Conservation (phyloP, 495 filamentous ascomycete genomes). For the Xylaria flabelliformis region DNA sequence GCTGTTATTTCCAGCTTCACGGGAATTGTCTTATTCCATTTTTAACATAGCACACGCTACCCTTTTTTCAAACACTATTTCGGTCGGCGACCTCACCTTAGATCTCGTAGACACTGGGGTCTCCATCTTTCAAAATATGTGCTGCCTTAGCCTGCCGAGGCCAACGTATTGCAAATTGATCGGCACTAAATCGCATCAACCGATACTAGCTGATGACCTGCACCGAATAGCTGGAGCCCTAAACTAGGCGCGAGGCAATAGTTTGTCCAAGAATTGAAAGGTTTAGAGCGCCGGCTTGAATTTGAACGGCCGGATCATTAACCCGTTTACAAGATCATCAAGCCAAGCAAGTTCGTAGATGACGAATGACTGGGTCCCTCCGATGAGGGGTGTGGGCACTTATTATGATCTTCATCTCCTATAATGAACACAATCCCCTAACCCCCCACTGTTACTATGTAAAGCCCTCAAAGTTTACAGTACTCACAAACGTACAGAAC, state of each 20-base stretch:
- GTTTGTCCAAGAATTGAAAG: background rate
- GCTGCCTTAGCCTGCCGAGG: background rate
- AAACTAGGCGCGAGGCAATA: background rate
- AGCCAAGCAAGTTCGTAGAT: background rate
- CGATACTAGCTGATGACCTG: background rate
- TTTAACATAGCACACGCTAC: background rate
- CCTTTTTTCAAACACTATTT: background rate
- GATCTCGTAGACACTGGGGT: background rate
- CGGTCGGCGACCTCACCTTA: background rate
- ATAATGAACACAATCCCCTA: background rate
- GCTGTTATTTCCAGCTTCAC: background rate
- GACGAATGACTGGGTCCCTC: background rate
- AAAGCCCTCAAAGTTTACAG: too few species aligned
- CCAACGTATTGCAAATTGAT: background rate
- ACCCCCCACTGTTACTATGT: background rate
- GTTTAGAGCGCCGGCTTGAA: background rate
- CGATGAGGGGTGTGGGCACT: background rate
- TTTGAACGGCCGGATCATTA: background rate
- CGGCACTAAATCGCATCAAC: background rate
- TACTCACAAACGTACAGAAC: background rate
- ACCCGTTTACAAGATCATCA: background rate
- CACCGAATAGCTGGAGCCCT: background rate
- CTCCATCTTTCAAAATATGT: background rate
- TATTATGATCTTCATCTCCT: constrained; percentile 19
- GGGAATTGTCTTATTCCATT: constrained; percentile 1